Evolutionary conservation across 139 green algal species (phyloP), one percentile per base, ranked within the genome.

Genomic region (Chlorella sp.): DNA sequence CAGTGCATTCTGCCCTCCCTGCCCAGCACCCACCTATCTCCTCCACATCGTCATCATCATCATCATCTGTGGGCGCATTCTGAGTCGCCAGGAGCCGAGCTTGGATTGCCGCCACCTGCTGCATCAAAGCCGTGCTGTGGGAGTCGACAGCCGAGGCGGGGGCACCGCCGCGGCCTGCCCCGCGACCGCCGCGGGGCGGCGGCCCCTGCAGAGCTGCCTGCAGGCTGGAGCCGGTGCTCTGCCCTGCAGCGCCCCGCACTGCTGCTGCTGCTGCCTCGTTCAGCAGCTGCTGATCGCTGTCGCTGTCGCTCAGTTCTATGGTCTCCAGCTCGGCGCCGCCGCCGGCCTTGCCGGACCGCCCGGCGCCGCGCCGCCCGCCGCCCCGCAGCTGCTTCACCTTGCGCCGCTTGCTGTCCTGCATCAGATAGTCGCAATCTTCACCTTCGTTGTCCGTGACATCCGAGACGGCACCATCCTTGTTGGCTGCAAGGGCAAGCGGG

Each of bases 381-480:
- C 75, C 34, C 18, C 30, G 34, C 5, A 39, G 32, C 60, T 85
- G 39, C 82, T 89, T 22, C 53, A 86, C 34, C 82, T 81, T 84
- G 39, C 71, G 84, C 57, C 80, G 76, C 61, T 86, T 85, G 24
- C 77, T 88, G 16, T 80, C 36, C 61, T 68, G 73, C 53, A 86
- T 34, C 71, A 91, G 73, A 34, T 87, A 90, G 71, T 90, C 86
- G 39, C 28, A 61, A 22, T 83, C 66, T 0, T 85, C 79, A 9
- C 76, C 48, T 3, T 37, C 85, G 1, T 73, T 73, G 21, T 73
- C 71, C 32, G 24, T 21, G 36, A 32, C 36, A 39, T 83, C 77
- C 32, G 77, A 21, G 53, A 30, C 34, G 77, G 77, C 79, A 36
- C 22, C 79, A 19, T 9, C 40, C 14, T 30, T 68, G 39, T 36